Conservation (phyloP, 306 rosid genomes). For the Carpinus viminea region DNA sequence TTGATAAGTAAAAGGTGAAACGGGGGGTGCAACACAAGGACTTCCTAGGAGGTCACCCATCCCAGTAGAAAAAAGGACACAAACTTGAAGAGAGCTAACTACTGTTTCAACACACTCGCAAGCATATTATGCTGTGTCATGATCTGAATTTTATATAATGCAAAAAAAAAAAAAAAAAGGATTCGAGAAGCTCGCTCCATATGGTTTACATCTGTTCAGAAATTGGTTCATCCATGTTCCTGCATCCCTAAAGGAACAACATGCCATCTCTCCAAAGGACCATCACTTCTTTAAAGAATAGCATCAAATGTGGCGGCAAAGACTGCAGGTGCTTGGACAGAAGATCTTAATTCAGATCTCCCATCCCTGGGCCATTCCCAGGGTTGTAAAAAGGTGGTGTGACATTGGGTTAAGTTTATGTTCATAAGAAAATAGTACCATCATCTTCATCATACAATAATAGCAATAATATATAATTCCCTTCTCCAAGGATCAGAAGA, state of each 20-base stretch:
- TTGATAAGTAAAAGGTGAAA: no score
- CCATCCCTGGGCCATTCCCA: not conserved
- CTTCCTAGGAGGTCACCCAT: no score
- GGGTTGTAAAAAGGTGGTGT: not conserved
- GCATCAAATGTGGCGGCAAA: not conserved
- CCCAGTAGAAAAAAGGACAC: not conserved
- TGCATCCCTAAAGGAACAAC: not conserved
- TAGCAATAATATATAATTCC: not conserved
- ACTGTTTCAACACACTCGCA: not conserved
- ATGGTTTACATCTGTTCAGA: conserved; percentile 1
- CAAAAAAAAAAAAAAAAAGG: not conserved
- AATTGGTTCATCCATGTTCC: not conserved
- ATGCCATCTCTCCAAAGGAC: not conserved
- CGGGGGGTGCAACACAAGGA: no score
- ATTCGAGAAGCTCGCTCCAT: not conserved
- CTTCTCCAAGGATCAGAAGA: not conserved
- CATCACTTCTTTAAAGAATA: not conserved
- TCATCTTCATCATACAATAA: not conserved
- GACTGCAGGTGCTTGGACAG: not conserved
- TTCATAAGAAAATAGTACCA: not conserved
- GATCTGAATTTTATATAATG: not conserved
- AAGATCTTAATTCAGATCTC: not conserved
- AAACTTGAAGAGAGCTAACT: not conserved
- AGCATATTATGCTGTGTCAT: not conserved
- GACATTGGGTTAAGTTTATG: not conserved